Base-by-base conservation (phyloP, 2,329 filamentous ascomycete species). In the Cladobotryum protrusum region DNA sequence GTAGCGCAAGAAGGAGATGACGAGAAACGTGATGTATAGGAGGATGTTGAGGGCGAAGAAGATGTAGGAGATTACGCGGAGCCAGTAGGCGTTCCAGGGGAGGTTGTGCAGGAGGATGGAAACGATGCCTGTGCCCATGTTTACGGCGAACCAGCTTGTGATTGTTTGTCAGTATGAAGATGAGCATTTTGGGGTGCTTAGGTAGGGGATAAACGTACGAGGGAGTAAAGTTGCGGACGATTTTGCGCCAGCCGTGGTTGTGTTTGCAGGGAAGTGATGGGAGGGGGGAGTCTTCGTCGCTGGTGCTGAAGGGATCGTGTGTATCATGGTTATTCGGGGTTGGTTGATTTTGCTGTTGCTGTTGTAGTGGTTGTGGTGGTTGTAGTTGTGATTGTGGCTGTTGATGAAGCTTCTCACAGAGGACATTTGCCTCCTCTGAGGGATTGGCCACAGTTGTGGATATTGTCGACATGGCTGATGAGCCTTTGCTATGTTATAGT, bases 121-220 rank as follows among this genome's bases (percentile, higher is more conserved):
- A 8, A 84, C 78, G 36, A 87, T 79, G 17, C 83, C 85, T 0
- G 83, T 87, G 24, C 84, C 84, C 83, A 87, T 82, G 40, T 73
- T 81, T 32, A 77, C 73, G 3, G 75, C 69, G 60, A 82, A 82
- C 79, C 80, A 82, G 62, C 76, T 72, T 34, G 11, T 15, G 4
- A 6, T 17, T 42, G 45, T 42, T 18, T n/a, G n/a, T n/a, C n/a
- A 24, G 33, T 40, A 40, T 17, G 12, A 35, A 3, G 9, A 35
- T 14, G 13, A 12, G 9, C 5, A 18, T 3, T 18, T 13, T 4
- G 19, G 9, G 40, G 19, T 19, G 19, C 4, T 18, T 3, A 9
- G 24, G 24, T 6, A 8, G 24, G 24, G 24, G 11, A 6, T 19
- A 24, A 3, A 66, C 74, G 61, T 63, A 78, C 73, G 75, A 79